Base-by-base conservation (phyloP, 345 rosid species). In the Pelargonium nanum region DNA sequence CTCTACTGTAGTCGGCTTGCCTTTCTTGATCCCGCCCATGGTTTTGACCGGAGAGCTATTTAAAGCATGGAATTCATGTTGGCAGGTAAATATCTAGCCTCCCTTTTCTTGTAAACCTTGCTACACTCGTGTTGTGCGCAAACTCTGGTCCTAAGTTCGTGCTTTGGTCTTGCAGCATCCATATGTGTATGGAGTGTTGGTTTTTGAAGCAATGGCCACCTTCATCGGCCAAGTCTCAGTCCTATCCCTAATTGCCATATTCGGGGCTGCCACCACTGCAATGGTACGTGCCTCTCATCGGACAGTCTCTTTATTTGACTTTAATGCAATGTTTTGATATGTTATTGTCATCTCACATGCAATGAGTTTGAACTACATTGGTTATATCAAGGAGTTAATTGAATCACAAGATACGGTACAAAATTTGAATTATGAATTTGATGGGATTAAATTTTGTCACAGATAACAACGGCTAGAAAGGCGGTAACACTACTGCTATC, bases 201-300 rank as follows among this genome's bases (percentile, higher is more conserved):
- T 93, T 21, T 93, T 93, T 21, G 99, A 89, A 82, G 96, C 99
- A 32, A 77, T 89, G 97, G 97, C 96, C 50, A 93, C 97, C 13
- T 89, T 89, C 74, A 73, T 93, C 5, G 97, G 99, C 26, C 97
- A 93, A 77, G 87, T 89, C 55, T 89, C 99, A 13, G 99, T 89
- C 61, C 63, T 93, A 52, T 93, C 97, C 4, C 96, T 93, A 66
- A 87, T 87, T 58, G 97, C 99, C 53, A 74, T 93, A 60, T 93
- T 89, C 9, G 97, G 99, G 52, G 99, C 99, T 17, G 97, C 99
- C 22, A 84, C 91, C 21, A 93, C 99, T 24, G 96, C 99, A 48
- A 85, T 93, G 91, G 99, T 93, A 83, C 65, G 7, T 5, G 15
- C 13, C 22, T 26, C 32, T 45, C 28, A n/a, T 28, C 30, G 4